phyloP scores from a whole-genome alignment of 108 stramenopile genomes.

The Conticribra weissflogii region DNA sequence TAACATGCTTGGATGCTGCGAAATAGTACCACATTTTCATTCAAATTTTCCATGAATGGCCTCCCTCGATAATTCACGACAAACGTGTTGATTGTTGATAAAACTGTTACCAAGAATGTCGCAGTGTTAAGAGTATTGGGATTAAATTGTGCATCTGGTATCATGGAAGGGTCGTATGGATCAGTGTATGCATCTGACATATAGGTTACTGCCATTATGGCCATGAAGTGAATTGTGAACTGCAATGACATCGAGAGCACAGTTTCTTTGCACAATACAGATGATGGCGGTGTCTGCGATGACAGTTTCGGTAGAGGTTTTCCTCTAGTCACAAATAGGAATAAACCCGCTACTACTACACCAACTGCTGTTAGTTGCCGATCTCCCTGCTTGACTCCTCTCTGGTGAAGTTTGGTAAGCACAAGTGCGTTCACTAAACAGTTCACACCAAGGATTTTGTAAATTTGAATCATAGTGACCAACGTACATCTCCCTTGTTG shows the following conservation, averaged over 20 bases:
- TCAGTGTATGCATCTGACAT: slow-evolving; percentile 72
- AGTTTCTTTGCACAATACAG: slow-evolving; percentile 82
- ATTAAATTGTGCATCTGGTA: slow-evolving; percentile 94
- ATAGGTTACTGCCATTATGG: slow-evolving; percentile 64
- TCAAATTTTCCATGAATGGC: slow-evolving; percentile 91
- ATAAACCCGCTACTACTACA: slow-evolving; percentile 85
- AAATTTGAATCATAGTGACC: slow-evolving; percentile 93
- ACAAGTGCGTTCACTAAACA: slow-evolving; percentile 95
- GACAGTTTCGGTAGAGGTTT: slow-evolving; percentile 89
- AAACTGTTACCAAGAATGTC: slow-evolving; percentile 84
- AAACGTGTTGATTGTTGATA: slow-evolving; percentile 94
- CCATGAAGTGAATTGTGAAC: slow-evolving; percentile 82
- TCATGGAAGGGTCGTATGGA: slow-evolving; percentile 76
- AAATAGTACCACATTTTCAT: slow-evolving; percentile 79
- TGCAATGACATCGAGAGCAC: slow-evolving; percentile 83
- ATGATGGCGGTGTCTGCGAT: slow-evolving; percentile 74
- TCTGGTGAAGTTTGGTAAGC: slow-evolving; percentile 88
- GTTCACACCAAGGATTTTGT: slow-evolving; percentile 97
- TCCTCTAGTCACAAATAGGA: slow-evolving; percentile 92
- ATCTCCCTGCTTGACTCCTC: slow-evolving; percentile 97
- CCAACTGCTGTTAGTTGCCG: slow-evolving; percentile 91
- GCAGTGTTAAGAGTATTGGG: slow-evolving; percentile 94
- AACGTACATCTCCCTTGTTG: slow-evolving; percentile 95
- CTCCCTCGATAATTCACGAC: slow-evolving; percentile 95
- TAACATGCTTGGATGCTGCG: slow-evolving; percentile 73